Base-by-base conservation (phyloP, 495 filamentous ascomycete genomes). In the Lichenothelia convexa region DNA sequence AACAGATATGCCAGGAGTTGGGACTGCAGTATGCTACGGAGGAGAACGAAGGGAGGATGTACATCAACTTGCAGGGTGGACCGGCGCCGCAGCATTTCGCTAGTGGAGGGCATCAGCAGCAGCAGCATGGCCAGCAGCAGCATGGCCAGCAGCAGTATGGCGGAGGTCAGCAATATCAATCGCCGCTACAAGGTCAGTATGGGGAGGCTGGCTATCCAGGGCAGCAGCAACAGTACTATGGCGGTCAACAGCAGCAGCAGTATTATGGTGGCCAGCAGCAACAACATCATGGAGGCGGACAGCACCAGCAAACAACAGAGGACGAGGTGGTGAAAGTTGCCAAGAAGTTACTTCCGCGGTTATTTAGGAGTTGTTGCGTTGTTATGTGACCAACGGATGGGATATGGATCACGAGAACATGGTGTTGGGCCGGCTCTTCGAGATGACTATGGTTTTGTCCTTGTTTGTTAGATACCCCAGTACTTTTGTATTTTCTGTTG, bases 351-450 rank as follows among this genome's bases (percentile, higher is more conserved):
- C 39, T 81, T 40, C 69, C 70, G 9, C 60, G 53, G 48, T 41
- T 76, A 13, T 45, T 81, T 43, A 65, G 63, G 51, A 68, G 65
- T 39, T 79, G 82, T 53, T 91, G 82, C 62, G 56, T 73, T 13
- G 71, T 91, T 41, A 87, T 87, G 81, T 91, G 61, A 63, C 17
- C n/a, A n/a, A n/a, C n/a, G n/a, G n/a, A n/a, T n/a, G n/a, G n/a
- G n/a, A n/a, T n/a, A n/a, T n/a, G n/a, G n/a, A n/a, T n/a, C n/a
- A n/a, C n/a, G n/a, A n/a, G n/a, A n/a, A n/a, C n/a, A n/a, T n/a
- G n/a, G n/a, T n/a, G n/a, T n/a, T n/a, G n/a, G n/a, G n/a, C n/a
- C n/a, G n/a, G n/a, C n/a, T n/a, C n/a, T n/a, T n/a, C n/a, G n/a
- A n/a, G n/a, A n/a, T n/a, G n/a, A n/a, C n/a, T n/a, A n/a, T n/a